Base-by-base conservation (phyloP, 495 filamentous ascomycete species). In the Aspergillus affinis region DNA sequence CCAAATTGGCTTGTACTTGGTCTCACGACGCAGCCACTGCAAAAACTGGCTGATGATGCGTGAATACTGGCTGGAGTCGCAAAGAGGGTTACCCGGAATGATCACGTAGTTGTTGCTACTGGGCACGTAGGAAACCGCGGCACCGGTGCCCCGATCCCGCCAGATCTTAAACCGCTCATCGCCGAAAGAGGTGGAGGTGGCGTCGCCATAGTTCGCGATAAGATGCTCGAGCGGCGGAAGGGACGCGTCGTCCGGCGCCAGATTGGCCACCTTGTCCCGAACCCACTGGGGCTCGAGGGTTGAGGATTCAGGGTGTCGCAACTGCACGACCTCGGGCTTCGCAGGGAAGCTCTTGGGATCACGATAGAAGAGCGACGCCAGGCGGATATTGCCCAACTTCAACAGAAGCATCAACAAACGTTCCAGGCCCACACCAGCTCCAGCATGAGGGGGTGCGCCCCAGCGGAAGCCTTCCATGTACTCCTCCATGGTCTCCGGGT, bases 341-440 rank as follows among this genome's bases (percentile, higher is more conserved):
- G 82, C 80, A 3, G 90, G 90, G 21, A 94, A 70, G 56, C 81
- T 91, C 76, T 89, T 89, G 7, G 93, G 92, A 72, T 97, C 93
- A 55, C 92, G 86, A 32, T 86, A 86, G 80, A 89, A 95, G 36
- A 95, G 72, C 3, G 91, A 92, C 1, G 90, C 91, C 36, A 94
- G 83, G 29, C 93, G 87, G 57, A 97, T 93, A 72, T 97, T 93
- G 61, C 92, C 92, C 9, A 96, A 76, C 62, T 89, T 84, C 26
- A 97, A 78, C 59, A 96, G 71, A 29, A 96, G 83, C 82, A 96
- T 93, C 12, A 96, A 72, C 6, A 96, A 77, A 49, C 92, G 89
- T 74, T 97, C 93, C 7, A 97, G 78, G 32, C 93, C 93, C 60
- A 96, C 90, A 71, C 92, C 93, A 61, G 90, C 91, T 47, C 93